A percentile compares a stretch with the other conserved stretches of the same genome.
Evolutionary conservation across 768 basidiomycete genomes (phyloP).

Genomic region (Amanita molliuscula): DNA sequence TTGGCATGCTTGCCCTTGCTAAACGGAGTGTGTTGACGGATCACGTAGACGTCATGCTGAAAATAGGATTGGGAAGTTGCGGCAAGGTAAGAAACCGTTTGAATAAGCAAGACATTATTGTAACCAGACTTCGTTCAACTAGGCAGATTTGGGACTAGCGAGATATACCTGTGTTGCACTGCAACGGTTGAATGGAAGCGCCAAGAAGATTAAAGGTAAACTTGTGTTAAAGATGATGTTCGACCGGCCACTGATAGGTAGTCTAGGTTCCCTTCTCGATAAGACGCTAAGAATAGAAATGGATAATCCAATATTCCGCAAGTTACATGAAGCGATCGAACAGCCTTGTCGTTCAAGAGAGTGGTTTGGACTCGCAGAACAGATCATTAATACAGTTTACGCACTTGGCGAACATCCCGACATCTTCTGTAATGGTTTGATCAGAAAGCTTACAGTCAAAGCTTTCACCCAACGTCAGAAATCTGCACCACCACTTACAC

Average conservation of each 20-base stretch:
- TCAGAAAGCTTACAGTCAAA: conserved; percentile 68
- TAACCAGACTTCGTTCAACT: not conserved
- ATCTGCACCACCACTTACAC: conserved; percentile 11
- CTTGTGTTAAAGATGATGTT: not conserved
- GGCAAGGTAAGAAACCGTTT: conserved; percentile 52
- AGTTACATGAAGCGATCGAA: conserved; percentile 74
- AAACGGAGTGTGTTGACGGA: conserved; percentile 66
- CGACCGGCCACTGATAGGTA: not conserved
- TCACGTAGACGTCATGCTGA: conserved; percentile 74
- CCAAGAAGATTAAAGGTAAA: conserved; percentile 92
- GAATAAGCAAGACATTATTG: not conserved
- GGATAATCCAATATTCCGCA: conserved; percentile 77
- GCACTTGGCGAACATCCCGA: conserved; percentile 92
- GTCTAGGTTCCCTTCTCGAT: conserved; percentile 73
- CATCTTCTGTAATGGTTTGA: conserved; percentile 63
- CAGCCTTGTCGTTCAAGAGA: conserved; percentile 76
- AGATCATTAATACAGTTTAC: conserved; percentile 94
- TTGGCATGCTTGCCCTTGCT: conserved; percentile 95
- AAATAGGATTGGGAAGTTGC: conserved; percentile 73
- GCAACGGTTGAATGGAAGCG: conserved; percentile 86
- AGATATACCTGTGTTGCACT: conserved; percentile 91
- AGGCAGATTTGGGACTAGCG: conserved; percentile 86
- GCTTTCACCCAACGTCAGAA: conserved; percentile 45
- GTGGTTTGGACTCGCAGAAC: conserved; percentile 97
- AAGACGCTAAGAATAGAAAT: conserved; percentile 81